Conservation (phyloP, 306 rosid species). For the Lathyrus sativus region DNA sequence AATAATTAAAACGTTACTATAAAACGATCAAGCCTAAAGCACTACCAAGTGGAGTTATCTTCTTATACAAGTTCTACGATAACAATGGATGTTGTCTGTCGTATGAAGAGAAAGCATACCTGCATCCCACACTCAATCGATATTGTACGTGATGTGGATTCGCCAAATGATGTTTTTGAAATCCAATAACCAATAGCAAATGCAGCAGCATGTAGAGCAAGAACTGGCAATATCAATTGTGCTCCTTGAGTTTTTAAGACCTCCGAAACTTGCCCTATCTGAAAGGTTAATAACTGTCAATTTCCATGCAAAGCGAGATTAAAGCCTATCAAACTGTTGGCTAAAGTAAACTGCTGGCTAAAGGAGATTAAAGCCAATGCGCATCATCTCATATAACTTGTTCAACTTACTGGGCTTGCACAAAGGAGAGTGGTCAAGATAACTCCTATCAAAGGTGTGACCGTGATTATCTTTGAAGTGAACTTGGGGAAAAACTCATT, state of each 20-base stretch:
- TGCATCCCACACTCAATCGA: constrained; percentile 99
- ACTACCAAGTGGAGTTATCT: background rate
- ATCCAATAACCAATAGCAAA: constrained; percentile 85
- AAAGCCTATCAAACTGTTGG: no score
- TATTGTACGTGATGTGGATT: constrained; percentile 96
- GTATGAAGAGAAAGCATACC: constrained; percentile 47
- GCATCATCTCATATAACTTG: constrained; percentile 7
- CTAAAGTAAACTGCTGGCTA: constrained; percentile 32
- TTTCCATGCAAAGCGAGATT: constrained; percentile 33
- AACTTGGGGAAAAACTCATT: constrained; percentile 93
- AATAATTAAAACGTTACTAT: constrained; percentile 12
- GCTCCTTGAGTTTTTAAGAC: constrained; percentile 86
- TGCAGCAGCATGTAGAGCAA: constrained; percentile 83
- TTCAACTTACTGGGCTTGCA: constrained; percentile 83
- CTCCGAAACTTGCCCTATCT: constrained; percentile 91
- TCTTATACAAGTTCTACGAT: background rate
- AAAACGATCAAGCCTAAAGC: background rate
- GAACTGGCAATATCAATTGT: constrained; percentile 78
- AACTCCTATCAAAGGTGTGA: constrained; percentile 88
- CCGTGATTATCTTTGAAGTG: constrained; percentile 75
- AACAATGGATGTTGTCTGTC: background rate
- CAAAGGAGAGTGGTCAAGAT: constrained; percentile 88
- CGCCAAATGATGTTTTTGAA: constrained; percentile 83
- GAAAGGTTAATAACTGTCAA: constrained; percentile 39
- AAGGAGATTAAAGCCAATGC: background rate